These are phyloP conservation scores for Nephelium lappaceum DNA, from an alignment of 345 rosid species.

Conservation along the genomic window DNA sequence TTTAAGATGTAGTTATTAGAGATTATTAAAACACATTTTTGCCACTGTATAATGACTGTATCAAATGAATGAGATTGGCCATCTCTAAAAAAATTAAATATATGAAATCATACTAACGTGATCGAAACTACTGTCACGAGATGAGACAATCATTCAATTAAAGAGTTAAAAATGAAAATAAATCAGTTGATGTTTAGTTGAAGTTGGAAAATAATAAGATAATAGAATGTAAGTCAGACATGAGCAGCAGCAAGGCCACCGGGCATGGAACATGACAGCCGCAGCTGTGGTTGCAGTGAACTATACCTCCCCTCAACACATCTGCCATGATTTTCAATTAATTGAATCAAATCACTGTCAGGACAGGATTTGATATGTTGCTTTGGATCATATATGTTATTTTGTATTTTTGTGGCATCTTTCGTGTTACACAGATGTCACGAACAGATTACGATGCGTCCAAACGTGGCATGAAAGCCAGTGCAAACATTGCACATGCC, in stretches of 20 bases:
- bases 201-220: too few species aligned
- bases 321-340: constrained; percentile 28
- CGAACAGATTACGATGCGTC: not conserved
- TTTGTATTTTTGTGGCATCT: too few species aligned
- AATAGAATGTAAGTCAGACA: too few species aligned
- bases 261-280: constrained; percentile 46
- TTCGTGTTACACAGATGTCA: not conserved
- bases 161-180: too few species aligned
- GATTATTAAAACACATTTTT: not conserved
- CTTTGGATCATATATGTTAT: too few species aligned
- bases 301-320: constrained; percentile 1
- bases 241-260: constrained; percentile 53
- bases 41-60: too few species aligned
- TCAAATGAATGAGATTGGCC: not conserved
- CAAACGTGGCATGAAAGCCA: not conserved
- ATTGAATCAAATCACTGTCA: not conserved
- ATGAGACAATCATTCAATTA: too few species aligned
- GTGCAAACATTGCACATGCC: not conserved
- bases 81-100: too few species aligned
- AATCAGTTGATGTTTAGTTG: too few species aligned
- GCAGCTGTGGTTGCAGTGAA: constrained; percentile 33
- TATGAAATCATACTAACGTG: too few species aligned
- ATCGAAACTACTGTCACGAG: too few species aligned
- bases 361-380: not conserved
- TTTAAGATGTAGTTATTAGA: too few species aligned